phyloP scores from a whole-genome alignment of 1,284 basidiomycete genomes.

The Cryptococcus jaspeensis region DNA sequence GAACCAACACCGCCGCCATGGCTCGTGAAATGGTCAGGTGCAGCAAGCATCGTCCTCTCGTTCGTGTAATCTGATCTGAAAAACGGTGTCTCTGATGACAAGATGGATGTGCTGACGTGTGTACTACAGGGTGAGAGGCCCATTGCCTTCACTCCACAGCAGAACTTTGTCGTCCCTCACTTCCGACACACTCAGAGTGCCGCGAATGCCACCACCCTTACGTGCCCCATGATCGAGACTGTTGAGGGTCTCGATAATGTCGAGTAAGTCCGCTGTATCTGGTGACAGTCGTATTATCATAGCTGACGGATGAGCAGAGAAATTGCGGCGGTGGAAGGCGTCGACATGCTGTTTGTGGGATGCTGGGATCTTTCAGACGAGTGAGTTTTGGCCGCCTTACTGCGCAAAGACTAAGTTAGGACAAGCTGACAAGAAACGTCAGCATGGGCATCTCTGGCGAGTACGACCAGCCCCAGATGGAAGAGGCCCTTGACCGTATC shows the following conservation, averaged over 20 bases:
- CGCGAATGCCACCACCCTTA: slow-evolving; percentile 9
- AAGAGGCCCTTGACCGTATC: slow-evolving; percentile 12
- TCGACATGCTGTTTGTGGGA: slow-evolving; percentile 8
- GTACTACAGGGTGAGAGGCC: slow-evolving; percentile 13
- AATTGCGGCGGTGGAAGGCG: slow-evolving; percentile 6
- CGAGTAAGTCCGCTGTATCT: neutral
- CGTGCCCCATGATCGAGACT: slow-evolving; percentile 18
- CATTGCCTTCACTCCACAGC: slow-evolving; percentile 11
- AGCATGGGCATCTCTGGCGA: slow-evolving; percentile 18
- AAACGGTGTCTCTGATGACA: neutral
- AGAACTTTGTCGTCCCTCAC: slow-evolving; percentile 14
- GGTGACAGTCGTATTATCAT: no score
- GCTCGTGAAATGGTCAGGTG: slow-evolving; percentile 10
- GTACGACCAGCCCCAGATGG: slow-evolving; percentile 11
- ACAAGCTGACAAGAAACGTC: neutral
- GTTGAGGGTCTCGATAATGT: slow-evolving; percentile 13
- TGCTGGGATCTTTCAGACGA: slow-evolving; percentile 8
- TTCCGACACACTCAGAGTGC: slow-evolving; percentile 4
- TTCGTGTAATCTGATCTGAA: neutral
- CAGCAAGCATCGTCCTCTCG: slow-evolving; percentile 13
- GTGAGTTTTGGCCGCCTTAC: neutral
- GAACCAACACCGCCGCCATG: slow-evolving; percentile 8
- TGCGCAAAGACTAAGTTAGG: no score
- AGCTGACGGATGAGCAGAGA: neutral
- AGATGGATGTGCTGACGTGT: neutral